phyloP scores from a whole-genome alignment of 768 basidiomycete genomes.

The Hortiboletus flavorubellus region DNA sequence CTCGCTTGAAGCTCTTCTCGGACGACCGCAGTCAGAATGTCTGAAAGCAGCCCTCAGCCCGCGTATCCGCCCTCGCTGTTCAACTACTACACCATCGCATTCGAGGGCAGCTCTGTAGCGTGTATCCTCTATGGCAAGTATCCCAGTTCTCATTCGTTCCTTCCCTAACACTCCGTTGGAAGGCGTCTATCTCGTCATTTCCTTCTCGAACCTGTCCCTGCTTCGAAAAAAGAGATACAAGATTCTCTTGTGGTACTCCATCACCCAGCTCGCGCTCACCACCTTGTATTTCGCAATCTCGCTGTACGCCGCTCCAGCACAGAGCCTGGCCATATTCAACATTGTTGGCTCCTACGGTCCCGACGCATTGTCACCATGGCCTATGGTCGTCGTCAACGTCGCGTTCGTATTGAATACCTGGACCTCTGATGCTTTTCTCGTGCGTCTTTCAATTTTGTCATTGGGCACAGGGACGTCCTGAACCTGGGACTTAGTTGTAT shows the following conservation, averaged over 20 bases:
- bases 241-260: slow-evolving; percentile 11
- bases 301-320: slow-evolving; percentile 15
- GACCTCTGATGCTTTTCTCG: slow-evolving; percentile 22
- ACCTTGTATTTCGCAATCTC: slow-evolving; percentile 19
- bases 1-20: neutral
- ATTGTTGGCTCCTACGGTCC: slow-evolving; percentile 3
- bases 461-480: neutral
- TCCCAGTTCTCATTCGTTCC: neutral
- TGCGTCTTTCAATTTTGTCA: neutral
- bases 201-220: slow-evolving; percentile 8
- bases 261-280: slow-evolving; percentile 17
- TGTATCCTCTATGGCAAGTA: slow-evolving; percentile 18
- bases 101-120: slow-evolving; percentile 20
- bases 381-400: slow-evolving; percentile 5
- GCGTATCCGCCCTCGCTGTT: slow-evolving; percentile 10
- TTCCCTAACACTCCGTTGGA: neutral
- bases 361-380: slow-evolving; percentile 18
- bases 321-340: slow-evolving; percentile 10
- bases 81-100: slow-evolving; percentile 19
- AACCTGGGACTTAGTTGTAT: slow-evolving; percentile 12
- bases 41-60: slow-evolving; percentile 5
- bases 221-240: slow-evolving; percentile 16
- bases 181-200: slow-evolving; percentile 19
- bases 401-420: slow-evolving; percentile 22
- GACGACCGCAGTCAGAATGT: slow-evolving; percentile 9